Base-by-base conservation (phyloP, 441 rosid genomes). In the Lepidium campestre region DNA sequence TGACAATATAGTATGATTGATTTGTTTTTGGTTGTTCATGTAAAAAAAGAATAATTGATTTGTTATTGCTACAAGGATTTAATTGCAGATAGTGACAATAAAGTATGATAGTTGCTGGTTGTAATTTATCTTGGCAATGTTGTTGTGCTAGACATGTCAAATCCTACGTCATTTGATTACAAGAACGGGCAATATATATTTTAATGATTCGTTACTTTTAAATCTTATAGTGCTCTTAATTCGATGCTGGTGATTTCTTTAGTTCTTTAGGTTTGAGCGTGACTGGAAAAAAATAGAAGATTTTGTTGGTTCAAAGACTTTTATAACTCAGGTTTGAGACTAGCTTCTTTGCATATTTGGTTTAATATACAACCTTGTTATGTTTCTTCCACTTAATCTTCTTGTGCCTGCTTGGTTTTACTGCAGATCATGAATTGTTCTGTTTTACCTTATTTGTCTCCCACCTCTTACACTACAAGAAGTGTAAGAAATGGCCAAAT, bases 391-490 rank as follows among this genome's bases (percentile, higher is more conserved):
- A 13, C 61, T 13, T 12, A 56, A 13, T 19, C 46, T 36, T 20
- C 17, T 10, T 48, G 32, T 48, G 17, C 17, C 53, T 48, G 17
- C 4, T 62, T 68, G 54, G 39, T 15, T 39, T 6, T 6, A 32
- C 14, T 78, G 59, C 72, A 75, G 88, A 84, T 82, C 29, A 74
- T n/a, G 99, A 59, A 93, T 93, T 75, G 99, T 96, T 71, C 96
- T 96, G 37, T 93, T 96, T 83, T 96, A 93, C 81, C 99, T 96
- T 79, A 81, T 96, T 59, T 99, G 99, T 57, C 79, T 96, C 75
- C 99, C 99, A 39, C 99, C 99, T 52, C n/a, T n/a, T n/a, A n/a
- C n/a, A n/a, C n/a, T n/a, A n/a, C n/a, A n/a, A n/a, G n/a, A n/a
- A n/a, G n/a, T n/a, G n/a, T n/a, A n/a, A n/a, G n/a, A n/a, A n/a